Percentiles rank a stretch among this genome's conserved stretches.
Conservation (phyloP, 257 asterid species). For the Dorcoceras hygrometricum region DNA sequence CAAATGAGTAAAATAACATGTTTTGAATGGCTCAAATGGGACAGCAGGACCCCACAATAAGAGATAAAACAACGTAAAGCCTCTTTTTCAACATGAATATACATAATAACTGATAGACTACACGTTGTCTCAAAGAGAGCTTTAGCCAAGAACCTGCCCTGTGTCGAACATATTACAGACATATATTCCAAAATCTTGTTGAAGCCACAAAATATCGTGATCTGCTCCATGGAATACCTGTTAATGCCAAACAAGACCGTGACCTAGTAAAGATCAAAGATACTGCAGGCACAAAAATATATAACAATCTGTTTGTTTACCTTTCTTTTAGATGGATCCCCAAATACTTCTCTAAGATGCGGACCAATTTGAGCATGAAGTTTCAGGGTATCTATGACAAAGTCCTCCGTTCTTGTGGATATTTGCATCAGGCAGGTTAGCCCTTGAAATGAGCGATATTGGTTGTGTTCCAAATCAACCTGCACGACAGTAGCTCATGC, state of each 20-base stretch:
- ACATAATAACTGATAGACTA: too few species aligned
- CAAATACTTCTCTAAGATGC: slow-evolving; percentile 80
- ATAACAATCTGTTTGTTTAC: slow-evolving; percentile 33
- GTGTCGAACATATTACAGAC: slow-evolving; percentile 98
- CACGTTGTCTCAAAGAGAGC: slow-evolving; percentile 9
- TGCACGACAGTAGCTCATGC: slow-evolving; percentile 32
- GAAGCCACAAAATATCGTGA: slow-evolving; percentile 89
- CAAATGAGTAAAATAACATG: background rate
- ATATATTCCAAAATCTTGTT: slow-evolving; percentile 92
- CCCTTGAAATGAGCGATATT: slow-evolving; percentile 95
- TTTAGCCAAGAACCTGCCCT: slow-evolving; percentile 72
- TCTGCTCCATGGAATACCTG: slow-evolving; percentile 98
- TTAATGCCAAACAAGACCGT: slow-evolving; percentile 25
- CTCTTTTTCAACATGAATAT: too few species aligned
- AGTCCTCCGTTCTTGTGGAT: slow-evolving; percentile 93
- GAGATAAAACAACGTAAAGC: background rate
- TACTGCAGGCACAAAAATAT: slow-evolving; percentile 20
- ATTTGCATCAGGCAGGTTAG: slow-evolving; percentile 97
- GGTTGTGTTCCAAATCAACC: slow-evolving; percentile 99
- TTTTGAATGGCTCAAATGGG: background rate
- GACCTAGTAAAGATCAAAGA: slow-evolving; percentile 7
- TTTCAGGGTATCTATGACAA: slow-evolving; percentile 84
- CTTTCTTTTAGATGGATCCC: slow-evolving; percentile 85
- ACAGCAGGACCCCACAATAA: background rate
- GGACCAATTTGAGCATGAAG: slow-evolving; percentile 92